Evolutionary conservation across 306 rosid genomes (phyloP), one percentile per base, ranked within the genome.

Genomic region (Prunus campanulata): DNA sequence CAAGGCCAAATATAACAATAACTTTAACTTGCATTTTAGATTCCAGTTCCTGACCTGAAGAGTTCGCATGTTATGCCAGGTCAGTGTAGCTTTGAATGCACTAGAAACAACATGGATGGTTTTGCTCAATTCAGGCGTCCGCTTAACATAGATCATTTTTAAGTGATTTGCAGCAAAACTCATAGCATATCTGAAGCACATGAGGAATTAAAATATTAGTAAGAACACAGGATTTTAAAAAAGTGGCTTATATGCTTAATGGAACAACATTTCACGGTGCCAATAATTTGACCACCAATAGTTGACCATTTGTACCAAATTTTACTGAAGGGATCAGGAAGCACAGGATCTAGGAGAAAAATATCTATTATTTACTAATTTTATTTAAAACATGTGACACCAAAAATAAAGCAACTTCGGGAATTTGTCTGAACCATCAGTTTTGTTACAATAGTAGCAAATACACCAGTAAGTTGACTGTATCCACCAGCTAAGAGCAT

Each of bases 31-130:
- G 9, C 8, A 13, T 20, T 60, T 71, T 47, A 63, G 3, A 74
- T 54, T 76, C 32, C 68, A 78, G 68, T 52, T 77, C 50, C 79
- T 68, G 42, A 90, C 98, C 93, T 95, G 96, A 86, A 92, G 93
- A 70, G 91, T 90, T 55, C 85, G 91, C 93, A 92, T 90, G 85
- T 90, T 85, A 83, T 92, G 92, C 98, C 98, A 95, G 22, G 98
- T 86, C 18, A 86, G 86, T 63, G 90, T 81, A 66, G 96, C 96
- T 89, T 92, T 95, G 81, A 85, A 89, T 11, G 96, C 97, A 87
- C 97, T 95, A 64, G 98, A 95, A 78, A 95, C 82, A 80, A 95
- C 88, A 82, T 92, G 98, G 70, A 95, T 69, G 59, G 70, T 59
- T 88, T 92, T 95, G 92, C 82, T 88, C 66, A 90, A 87, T 76